Evolutionary conservation across 164 flowering plant species (phyloP).

Genomic region (Nelumbo lutea): DNA sequence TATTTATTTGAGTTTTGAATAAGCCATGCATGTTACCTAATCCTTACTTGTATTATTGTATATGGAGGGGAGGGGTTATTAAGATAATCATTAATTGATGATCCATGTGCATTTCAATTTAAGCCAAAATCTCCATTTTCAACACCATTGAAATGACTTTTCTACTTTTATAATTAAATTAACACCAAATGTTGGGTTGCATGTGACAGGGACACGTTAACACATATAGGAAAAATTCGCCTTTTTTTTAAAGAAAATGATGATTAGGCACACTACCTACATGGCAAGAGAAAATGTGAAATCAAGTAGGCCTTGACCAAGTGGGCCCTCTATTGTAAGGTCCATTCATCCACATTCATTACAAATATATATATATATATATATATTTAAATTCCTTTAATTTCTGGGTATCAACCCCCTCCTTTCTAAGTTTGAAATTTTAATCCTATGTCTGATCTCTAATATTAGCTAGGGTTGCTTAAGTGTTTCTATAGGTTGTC

Average conservation of each 20-base stretch:
- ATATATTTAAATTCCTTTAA: too few species aligned
- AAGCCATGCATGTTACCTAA: slow-evolving; percentile 1
- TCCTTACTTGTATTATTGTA: not conserved
- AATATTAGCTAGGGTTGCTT: too few species aligned
- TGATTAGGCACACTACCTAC: slow-evolving; percentile 19
- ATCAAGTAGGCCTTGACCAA: slow-evolving; percentile 18
- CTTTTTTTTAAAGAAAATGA: slow-evolving; percentile 20
- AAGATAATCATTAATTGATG: slow-evolving; percentile 19
- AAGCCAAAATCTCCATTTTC: slow-evolving; percentile 14
- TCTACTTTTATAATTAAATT: slow-evolving; percentile 1
- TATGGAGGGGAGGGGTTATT: not conserved
- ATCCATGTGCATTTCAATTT: slow-evolving; percentile 35
- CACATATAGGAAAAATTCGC: not conserved
- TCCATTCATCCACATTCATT: slow-evolving; percentile 10
- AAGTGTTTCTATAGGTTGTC: too few species aligned
- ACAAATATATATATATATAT: too few species aligned
- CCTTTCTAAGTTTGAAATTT: too few species aligned
- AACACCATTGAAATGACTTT: slow-evolving; percentile 3
- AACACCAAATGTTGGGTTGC: slow-evolving; percentile 26
- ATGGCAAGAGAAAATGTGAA: slow-evolving; percentile 1
- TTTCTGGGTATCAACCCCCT: too few species aligned
- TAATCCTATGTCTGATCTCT: too few species aligned
- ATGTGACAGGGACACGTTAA: slow-evolving; percentile 32
- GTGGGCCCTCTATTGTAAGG: slow-evolving; percentile 8
- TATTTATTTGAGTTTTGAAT: not conserved